Evolutionary conservation across 139 green algal genomes (phyloP).

Genomic region (Zygnema circumcarinatum): DNA sequence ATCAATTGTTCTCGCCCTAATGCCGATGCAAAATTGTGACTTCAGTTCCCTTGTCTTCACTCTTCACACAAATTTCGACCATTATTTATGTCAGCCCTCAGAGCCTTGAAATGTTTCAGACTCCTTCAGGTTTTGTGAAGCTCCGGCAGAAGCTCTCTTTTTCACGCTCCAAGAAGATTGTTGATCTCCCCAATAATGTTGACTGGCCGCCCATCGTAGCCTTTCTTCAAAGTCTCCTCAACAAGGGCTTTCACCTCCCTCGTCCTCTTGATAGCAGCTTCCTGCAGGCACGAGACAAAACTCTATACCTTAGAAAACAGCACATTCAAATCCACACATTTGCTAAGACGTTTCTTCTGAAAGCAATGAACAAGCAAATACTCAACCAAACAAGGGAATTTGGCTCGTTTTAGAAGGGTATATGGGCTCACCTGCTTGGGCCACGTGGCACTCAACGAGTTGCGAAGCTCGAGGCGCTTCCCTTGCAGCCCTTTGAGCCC

Average conservation of each 20-base stretch:
- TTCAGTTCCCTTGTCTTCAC: no score
- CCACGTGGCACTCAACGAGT: constrained; percentile 28
- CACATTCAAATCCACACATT: no score
- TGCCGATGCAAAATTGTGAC: no score
- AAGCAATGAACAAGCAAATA: not conserved
- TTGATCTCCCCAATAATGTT: constrained; percentile 64
- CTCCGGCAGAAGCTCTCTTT: no score
- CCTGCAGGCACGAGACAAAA: no score
- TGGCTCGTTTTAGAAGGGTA: not conserved
- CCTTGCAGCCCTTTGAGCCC: not conserved
- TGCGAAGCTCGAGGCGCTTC: constrained; percentile 42
- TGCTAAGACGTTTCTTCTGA: no score
- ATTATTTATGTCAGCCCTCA: no score
- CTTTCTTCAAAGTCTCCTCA: constrained; percentile 12
- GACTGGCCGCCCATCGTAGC: constrained; percentile 42
- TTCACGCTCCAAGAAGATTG: constrained; percentile 14
- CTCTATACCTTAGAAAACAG: no score
- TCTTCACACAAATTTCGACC: no score
- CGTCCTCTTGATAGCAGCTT: constrained; percentile 22
- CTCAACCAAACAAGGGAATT: not conserved
- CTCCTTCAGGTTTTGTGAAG: no score
- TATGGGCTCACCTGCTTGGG: constrained; percentile 28
- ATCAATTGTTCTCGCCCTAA: no score
- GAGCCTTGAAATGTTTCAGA: no score
- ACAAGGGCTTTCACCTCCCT: constrained; percentile 33